Percentiles rank a stretch among this genome's conserved stretches.
Conservation (phyloP, 495 filamentous ascomycete species). For the Rostrohypoxylon terebratum region DNA sequence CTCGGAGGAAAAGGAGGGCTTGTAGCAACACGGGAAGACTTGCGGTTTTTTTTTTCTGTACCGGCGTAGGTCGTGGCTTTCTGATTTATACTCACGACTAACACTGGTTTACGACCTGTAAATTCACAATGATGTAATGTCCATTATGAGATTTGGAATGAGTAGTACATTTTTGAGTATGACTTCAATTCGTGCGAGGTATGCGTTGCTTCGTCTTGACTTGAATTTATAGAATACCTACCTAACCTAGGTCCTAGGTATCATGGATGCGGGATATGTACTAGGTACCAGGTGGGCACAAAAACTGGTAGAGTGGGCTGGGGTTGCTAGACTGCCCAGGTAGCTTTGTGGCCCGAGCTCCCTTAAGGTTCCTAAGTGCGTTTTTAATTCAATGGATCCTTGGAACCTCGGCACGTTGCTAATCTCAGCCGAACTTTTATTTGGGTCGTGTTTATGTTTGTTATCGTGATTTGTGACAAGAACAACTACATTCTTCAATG, state of each 20-base stretch:
- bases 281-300: neutral
- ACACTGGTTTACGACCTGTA: neutral
- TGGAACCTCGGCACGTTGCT: slow-evolving; percentile 39
- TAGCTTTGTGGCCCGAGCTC: slow-evolving; percentile 26
- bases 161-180: neutral
- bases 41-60: neutral
- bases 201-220: neutral
- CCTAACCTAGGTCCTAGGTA: no score
- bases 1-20: neutral
- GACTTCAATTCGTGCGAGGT: neutral
- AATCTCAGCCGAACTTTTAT: slow-evolving; percentile 16
- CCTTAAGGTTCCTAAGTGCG: slow-evolving; percentile 1
- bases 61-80: neutral
- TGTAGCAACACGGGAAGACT: neutral
- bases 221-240: neutral
- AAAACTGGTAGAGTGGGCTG: neutral
- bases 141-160: neutral
- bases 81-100: neutral
- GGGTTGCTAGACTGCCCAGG: neutral
- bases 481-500: neutral
- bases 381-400: slow-evolving; percentile 25
- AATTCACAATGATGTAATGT: neutral
- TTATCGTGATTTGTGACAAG: neutral
- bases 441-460: slow-evolving; percentile 17
- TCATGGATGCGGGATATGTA: neutral